Conservation (phyloP, 2,329 filamentous ascomycete genomes). For the Pseudocercospora macadamiae region DNA sequence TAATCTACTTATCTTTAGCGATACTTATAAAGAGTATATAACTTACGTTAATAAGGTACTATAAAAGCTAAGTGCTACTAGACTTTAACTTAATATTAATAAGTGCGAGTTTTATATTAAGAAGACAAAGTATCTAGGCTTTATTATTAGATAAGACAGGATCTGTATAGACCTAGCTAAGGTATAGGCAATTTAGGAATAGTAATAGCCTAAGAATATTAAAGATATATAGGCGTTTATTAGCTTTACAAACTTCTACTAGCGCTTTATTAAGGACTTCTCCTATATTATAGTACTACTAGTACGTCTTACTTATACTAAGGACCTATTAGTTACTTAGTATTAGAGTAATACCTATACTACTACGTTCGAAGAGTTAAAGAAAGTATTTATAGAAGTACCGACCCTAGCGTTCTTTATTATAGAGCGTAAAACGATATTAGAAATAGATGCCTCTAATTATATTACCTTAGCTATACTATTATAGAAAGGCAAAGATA, state of each 20-base stretch:
- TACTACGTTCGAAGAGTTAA: not conserved
- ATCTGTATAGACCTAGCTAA: not conserved
- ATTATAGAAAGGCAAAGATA: not conserved
- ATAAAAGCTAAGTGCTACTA: too few relatives aligned
- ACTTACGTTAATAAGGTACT: too few relatives aligned
- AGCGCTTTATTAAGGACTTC: too few relatives aligned
- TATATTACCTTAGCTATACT: not conserved
- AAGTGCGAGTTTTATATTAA: not conserved
- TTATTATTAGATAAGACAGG: not conserved
- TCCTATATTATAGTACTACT: too few relatives aligned
- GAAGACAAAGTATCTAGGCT: not conserved
- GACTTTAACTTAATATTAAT: too few relatives aligned
- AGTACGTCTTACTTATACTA: not conserved
- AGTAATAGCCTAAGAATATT: not conserved
- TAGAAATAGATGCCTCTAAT: not conserved
- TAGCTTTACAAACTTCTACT: too few relatives aligned
- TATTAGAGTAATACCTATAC: not conserved
- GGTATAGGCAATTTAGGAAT: not conserved
- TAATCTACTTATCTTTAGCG: too few relatives aligned
- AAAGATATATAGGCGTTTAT: too few relatives aligned
- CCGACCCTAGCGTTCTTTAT: not conserved
- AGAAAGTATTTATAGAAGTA: not conserved
- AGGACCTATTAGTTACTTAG: not conserved
- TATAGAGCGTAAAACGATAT: not conserved
- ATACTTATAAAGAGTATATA: too few relatives aligned